Conservation (phyloP, 2,329 filamentous ascomycete species). For the Aspergillus piperis region DNA sequence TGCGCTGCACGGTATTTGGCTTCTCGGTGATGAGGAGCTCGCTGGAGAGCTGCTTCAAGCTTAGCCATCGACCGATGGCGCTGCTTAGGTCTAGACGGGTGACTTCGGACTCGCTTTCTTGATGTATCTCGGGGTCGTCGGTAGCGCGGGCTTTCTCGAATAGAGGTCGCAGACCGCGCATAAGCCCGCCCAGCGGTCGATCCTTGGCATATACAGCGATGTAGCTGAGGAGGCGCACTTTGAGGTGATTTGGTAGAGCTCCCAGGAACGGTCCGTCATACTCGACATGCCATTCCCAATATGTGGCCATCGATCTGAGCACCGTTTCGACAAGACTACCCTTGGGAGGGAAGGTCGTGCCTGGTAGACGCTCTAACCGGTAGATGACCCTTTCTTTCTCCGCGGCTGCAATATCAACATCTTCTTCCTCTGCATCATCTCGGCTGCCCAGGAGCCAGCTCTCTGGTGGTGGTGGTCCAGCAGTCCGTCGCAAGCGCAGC, state of each 20-base stretch:
- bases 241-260: conserved; percentile 54
- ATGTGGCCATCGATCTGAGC: conserved; percentile 56
- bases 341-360: conserved; percentile 37
- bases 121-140: conserved; percentile 14
- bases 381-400: conserved; percentile 28
- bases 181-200: conserved; percentile 40
- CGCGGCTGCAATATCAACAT: conserved; percentile 15
- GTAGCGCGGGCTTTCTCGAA: conserved; percentile 37
- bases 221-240: conserved; percentile 58
- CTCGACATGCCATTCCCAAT: conserved; percentile 59
- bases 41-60: conserved; percentile 49
- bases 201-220: conserved; percentile 52
- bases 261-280: conserved; percentile 59
- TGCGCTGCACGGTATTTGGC: background rate
- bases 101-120: conserved; percentile 44
- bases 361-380: conserved; percentile 44
- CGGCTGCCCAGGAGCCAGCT: conserved; percentile 44
- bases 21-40: conserved; percentile 42
- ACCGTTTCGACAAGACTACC: conserved; percentile 53
- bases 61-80: conserved; percentile 52
- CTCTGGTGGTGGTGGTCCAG: conserved; percentile 49
- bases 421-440: conserved; percentile 4
- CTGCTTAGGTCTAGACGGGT: conserved; percentile 55
- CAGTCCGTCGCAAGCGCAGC: conserved; percentile 38
- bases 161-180: conserved; percentile 52